Conservation (phyloP, 2,329 filamentous ascomycete species). For the Zarea fungicola region DNA sequence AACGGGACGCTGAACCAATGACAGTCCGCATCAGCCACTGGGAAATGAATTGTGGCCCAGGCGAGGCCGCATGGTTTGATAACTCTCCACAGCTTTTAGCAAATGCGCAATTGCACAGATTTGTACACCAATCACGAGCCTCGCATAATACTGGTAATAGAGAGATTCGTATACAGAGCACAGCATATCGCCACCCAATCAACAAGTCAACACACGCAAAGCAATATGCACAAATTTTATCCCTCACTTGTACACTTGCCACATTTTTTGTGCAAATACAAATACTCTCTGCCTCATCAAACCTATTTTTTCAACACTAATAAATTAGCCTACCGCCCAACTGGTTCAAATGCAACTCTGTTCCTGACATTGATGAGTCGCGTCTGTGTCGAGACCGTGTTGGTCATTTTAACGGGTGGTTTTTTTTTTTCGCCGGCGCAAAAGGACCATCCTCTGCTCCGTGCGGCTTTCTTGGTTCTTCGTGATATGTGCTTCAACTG, state of each 20-base stretch:
- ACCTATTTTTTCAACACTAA: no score
- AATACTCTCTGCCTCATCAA: no score
- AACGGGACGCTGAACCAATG: neutral
- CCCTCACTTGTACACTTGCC: neutral
- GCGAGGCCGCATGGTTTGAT: no score
- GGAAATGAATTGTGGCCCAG: constrained; percentile 12
- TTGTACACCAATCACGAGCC: no score
- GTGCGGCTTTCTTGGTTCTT: neutral
- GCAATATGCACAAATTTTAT: neutral
- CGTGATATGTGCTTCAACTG: neutral
- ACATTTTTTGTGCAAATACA: no score
- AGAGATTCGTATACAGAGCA: no score
- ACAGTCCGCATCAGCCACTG: neutral
- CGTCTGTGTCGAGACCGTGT: neutral
- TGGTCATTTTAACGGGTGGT: neutral
- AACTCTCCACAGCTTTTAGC: no score
- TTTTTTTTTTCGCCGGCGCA: neutral
- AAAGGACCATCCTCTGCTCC: neutral
- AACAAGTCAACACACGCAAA: no score
- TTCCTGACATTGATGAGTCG: neutral
- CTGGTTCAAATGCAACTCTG: neutral
- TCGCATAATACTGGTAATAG: no score
- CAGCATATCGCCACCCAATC: no score
- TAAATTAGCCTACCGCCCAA: neutral
- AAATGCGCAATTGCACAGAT: no score